Evolutionary conservation across 331 rosid genomes (phyloP).

Genomic region (Quercus lobata): DNA sequence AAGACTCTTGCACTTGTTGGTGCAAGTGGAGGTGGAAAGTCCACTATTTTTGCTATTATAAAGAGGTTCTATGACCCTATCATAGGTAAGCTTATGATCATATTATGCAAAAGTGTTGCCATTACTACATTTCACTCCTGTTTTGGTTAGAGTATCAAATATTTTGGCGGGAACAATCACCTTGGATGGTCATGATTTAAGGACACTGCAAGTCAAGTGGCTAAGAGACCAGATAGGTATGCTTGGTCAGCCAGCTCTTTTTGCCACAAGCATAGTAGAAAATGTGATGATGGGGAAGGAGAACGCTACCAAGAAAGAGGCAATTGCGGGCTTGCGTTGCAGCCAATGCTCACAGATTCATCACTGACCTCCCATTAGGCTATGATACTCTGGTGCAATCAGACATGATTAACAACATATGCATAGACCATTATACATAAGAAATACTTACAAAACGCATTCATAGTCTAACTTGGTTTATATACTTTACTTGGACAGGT

Average conservation of each 20-base stretch:
- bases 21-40: constrained; percentile 88
- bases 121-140: neutral
- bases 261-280: constrained; percentile 73
- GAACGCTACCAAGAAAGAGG: constrained; percentile 70
- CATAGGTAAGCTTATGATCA: constrained; percentile 40
- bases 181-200: constrained; percentile 77
- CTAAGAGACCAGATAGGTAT: constrained; percentile 87
- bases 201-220: constrained; percentile 75
- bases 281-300: constrained; percentile 92
- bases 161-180: constrained; percentile 54
- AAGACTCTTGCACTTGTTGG: constrained; percentile 80
- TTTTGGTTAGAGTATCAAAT: constrained; percentile 16
- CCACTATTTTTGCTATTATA: constrained; percentile 79
- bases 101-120: neutral
- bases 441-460: neutral
- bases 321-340: constrained; percentile 73
- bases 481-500: constrained; percentile 41
- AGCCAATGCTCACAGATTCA: constrained; percentile 76
- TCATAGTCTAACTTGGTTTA: neutral
- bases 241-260: constrained; percentile 87
- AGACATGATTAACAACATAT: neutral
- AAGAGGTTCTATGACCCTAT: constrained; percentile 84
- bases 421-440: neutral
- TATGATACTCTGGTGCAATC: constrained; percentile 68
- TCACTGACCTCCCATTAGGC: constrained; percentile 68